phyloP scores from a whole-genome alignment of 2,329 filamentous ascomycete species.

The Pseudodiploospora longispora region DNA sequence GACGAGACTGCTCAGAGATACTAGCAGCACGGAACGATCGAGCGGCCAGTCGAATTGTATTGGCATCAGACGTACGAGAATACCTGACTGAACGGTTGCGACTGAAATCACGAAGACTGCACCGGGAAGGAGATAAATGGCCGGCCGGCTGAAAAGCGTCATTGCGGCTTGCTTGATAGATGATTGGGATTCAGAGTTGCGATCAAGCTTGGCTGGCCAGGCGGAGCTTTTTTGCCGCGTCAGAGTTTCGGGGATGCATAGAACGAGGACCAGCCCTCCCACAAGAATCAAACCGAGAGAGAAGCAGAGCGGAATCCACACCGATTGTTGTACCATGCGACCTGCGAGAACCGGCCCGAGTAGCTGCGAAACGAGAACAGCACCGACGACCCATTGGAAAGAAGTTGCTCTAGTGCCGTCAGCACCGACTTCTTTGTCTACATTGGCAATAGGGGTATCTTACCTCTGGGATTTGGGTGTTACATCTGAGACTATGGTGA shows the following conservation, averaged over 20 bases:
- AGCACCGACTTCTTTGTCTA: neutral
- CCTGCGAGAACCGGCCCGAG: constrained; percentile 13
- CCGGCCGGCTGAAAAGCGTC: constrained; percentile 12
- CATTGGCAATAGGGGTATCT: neutral
- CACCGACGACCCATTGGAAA: constrained; percentile 17
- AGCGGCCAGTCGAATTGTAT: constrained; percentile 18
- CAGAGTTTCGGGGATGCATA: constrained; percentile 16
- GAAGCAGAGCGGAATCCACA: constrained; percentile 15
- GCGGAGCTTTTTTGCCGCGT: neutral
- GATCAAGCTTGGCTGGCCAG: neutral
- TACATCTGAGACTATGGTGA: constrained; percentile 17
- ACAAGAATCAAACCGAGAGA: constrained; percentile 12
- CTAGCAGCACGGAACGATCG: constrained; percentile 13
- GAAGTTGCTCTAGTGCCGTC: constrained; percentile 12
- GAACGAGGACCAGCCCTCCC: constrained; percentile 10
- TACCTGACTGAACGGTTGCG: constrained; percentile 14
- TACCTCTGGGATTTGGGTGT: constrained; percentile 12
- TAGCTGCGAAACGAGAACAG: constrained; percentile 14
- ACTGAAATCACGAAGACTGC: constrained; percentile 15
- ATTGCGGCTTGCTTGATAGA: constrained; percentile 6
- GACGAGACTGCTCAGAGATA: constrained; percentile 14
- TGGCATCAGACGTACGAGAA: constrained; percentile 17
- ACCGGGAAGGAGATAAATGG: constrained; percentile 16
- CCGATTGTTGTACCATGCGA: constrained; percentile 10
- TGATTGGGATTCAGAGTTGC: neutral